These are phyloP conservation scores for Ustilago lituana DNA, from an alignment of 1,284 basidiomycete genomes.

Conservation along the genomic window DNA sequence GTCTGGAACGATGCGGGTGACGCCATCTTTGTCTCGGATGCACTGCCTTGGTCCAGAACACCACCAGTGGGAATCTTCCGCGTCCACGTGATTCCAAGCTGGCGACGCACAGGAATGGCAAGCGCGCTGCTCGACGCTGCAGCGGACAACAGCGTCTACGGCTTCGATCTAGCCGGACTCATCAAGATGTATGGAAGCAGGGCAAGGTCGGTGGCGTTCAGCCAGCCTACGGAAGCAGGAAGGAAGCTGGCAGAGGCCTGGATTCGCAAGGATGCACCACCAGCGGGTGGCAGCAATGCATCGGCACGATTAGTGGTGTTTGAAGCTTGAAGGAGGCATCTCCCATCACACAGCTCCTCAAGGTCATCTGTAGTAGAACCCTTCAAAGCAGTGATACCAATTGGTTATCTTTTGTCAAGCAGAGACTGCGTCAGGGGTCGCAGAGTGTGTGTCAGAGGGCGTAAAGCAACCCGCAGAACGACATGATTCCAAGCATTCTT, in stretches of 20 bases:
- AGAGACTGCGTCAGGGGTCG: no score
- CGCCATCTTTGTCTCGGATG: conserved; percentile 48
- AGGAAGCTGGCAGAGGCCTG: conserved; percentile 52
- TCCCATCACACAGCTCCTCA: no score
- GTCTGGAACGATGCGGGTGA: conserved; percentile 46
- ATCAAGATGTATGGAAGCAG: conserved; percentile 37
- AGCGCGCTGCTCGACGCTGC: conserved; percentile 50
- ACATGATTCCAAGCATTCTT: no score
- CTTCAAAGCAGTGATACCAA: no score
- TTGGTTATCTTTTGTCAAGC: no score
- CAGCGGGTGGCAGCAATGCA: neutral
- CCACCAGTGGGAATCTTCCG: conserved; percentile 57
- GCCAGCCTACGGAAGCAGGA: conserved; percentile 61
- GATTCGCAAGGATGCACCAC: conserved; percentile 31
- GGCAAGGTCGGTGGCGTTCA: conserved; percentile 53
- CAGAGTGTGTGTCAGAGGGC: no score
- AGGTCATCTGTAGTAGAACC: no score
- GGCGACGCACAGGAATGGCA: conserved; percentile 52
- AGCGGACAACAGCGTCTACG: conserved; percentile 54
- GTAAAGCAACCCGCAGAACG: no score
- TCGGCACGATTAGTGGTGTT: conserved; percentile 35
- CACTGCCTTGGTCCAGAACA: conserved; percentile 34
- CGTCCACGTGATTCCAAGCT: conserved; percentile 52
- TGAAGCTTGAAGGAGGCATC: conserved; percentile 20
- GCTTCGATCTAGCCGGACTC: conserved; percentile 26